Conservation (phyloP, 2,329 filamentous ascomycete genomes). For the Calonectria leucothoes region DNA sequence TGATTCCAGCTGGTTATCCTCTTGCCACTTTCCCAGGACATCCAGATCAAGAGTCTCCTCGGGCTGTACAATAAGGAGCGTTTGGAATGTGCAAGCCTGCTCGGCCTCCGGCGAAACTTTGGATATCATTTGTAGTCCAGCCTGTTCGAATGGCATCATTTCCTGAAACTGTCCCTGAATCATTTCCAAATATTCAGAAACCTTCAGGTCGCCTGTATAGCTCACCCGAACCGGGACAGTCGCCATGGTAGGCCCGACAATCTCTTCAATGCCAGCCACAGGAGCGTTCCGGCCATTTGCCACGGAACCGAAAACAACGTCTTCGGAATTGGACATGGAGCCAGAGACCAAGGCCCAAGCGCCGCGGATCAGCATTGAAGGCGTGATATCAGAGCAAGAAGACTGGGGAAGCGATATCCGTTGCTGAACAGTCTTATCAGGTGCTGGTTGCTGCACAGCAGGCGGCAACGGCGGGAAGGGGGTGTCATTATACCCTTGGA, state of each 20-base stretch:
- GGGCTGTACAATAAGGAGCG: neutral
- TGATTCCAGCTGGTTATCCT: neutral
- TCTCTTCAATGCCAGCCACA: neutral
- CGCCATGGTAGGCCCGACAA: neutral
- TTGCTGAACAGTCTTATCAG: neutral
- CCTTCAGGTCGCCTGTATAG: neutral
- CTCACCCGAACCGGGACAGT: neutral
- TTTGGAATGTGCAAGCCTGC: neutral
- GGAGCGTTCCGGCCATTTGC: neutral
- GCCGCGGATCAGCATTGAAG: neutral
- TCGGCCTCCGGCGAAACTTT: neutral
- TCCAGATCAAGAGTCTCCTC: neutral
- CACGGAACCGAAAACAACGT: neutral
- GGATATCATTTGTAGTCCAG: neutral
- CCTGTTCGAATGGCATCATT: neutral
- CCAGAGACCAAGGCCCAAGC: neutral
- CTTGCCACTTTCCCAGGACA: neutral
- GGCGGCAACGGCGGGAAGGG: conserved; percentile 19
- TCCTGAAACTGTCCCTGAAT: neutral
- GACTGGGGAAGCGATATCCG: neutral
- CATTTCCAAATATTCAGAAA: neutral
- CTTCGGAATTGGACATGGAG: neutral
- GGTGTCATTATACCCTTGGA: neutral
- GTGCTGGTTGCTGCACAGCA: neutral
- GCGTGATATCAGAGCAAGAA: neutral